Base-by-base conservation (phyloP, 768 basidiomycete genomes). In the Lactarius akahatsu region DNA sequence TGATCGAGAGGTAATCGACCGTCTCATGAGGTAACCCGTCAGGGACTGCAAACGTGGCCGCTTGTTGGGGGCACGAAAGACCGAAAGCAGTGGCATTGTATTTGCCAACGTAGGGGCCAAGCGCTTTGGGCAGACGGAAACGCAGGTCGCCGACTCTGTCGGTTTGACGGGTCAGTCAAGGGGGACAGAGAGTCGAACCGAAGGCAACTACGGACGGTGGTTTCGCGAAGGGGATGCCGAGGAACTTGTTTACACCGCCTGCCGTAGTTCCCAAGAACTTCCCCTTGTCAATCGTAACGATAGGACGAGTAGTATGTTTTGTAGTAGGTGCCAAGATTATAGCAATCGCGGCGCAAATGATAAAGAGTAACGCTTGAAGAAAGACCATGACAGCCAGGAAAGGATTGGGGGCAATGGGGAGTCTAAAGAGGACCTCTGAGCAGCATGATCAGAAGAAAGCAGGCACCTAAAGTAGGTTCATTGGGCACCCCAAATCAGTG, bases 181-280 rank as follows among this genome's bases (percentile, higher is more conserved):
- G 38, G 36, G 11, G 26, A 30, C n/a, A 47, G 62, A 52, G 15
- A 38, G 45, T 34, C 34, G n/a, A 11, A n/a, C 9, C 30, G 30
- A 50, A 62, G 41, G 8, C 28, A 40, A 38, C 52, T 61, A 61
- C 77, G 15, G 70, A 81, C 78, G 77, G 78, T 40, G 78, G 76
- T 34, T 75, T 70, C 7, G 79, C 78, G 41, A 76, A 82, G 0
- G 78, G 80, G 8, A 82, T 78, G 10, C 80, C 80, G 1, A 81
- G 72, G 62, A 78, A 82, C 34, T 70, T 66, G 13, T 69, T 69
- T 1, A 76, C 70, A 32, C 66, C 67, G 10, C 74, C 74, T 0
- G 69, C 65, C 10, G 70, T 30, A 0, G 70, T 13, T 1, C 78
- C 78, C n/a, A 66, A 71, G 57, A 78, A 74, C 4, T 70, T 72